Conservation (phyloP, 1,139 yeast species). For the Yamadazyma diddensiae region DNA sequence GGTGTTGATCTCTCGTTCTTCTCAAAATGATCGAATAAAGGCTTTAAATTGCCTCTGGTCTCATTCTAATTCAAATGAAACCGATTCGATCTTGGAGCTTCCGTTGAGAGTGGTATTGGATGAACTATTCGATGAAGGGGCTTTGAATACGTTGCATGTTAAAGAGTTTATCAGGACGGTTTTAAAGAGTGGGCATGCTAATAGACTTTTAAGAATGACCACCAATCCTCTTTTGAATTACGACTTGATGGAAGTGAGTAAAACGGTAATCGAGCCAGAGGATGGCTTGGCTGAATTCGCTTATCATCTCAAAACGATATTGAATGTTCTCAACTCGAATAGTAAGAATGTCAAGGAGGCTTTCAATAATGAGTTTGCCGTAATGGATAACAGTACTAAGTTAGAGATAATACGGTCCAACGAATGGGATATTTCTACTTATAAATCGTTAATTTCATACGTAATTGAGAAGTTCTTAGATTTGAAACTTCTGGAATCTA, state of each 20-base stretch:
- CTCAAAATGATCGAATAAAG: slow-evolving; percentile 34
- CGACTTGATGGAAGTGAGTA: slow-evolving; percentile 26
- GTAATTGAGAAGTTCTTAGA: slow-evolving; percentile 44
- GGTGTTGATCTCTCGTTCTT: slow-evolving; percentile 41
- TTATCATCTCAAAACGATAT: slow-evolving; percentile 52
- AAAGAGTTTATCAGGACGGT: slow-evolving; percentile 56
- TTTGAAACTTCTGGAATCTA: slow-evolving; percentile 26
- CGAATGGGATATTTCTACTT: slow-evolving; percentile 59
- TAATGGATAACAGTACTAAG: slow-evolving; percentile 46
- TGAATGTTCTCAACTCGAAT: slow-evolving; percentile 49
- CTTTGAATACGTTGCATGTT: slow-evolving; percentile 43
- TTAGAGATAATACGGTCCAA: slow-evolving; percentile 32
- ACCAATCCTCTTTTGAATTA: slow-evolving; percentile 48
- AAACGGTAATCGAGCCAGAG: slow-evolving; percentile 16
- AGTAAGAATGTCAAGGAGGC: slow-evolving; percentile 39
- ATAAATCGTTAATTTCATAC: slow-evolving; percentile 52
- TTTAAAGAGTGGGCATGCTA: slow-evolving; percentile 52
- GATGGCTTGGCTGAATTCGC: slow-evolving; percentile 61
- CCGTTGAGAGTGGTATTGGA: slow-evolving; percentile 74
- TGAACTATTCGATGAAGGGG: slow-evolving; percentile 45
- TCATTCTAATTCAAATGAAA: slow-evolving; percentile 47
- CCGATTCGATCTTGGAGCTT: slow-evolving; percentile 48
- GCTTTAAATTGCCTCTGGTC: slow-evolving; percentile 61
- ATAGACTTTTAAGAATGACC: slow-evolving; percentile 56
- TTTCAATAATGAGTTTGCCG: slow-evolving; percentile 55